Evolutionary conservation across 139 green algal genomes (phyloP).

Genomic region (Gonium pectorale): DNA sequence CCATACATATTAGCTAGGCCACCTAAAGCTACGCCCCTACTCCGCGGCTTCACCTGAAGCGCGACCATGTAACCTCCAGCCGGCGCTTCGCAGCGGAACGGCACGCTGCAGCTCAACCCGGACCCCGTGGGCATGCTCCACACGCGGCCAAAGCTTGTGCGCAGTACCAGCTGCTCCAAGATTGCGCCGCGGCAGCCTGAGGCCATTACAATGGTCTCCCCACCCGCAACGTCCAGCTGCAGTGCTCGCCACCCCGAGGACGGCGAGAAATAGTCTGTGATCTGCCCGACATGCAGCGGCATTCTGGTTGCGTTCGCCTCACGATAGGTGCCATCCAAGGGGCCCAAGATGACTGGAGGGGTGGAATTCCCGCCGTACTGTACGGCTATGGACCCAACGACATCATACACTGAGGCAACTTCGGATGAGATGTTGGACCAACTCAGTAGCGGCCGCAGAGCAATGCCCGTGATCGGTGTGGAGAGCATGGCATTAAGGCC

Average conservation of each 20-base stretch:
- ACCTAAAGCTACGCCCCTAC: too few species aligned
- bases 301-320: not conserved
- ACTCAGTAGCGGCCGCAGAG: slow-evolving; percentile 13
- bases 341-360: not conserved
- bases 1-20: too few species aligned
- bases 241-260: not conserved
- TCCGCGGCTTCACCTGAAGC: not conserved
- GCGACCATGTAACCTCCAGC: slow-evolving; percentile 32
- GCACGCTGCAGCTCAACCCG: slow-evolving; percentile 4
- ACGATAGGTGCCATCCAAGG: slow-evolving; percentile 30
- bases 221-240: not conserved
- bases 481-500: not conserved
- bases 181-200: slow-evolving; percentile 1
- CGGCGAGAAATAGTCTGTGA: not conserved
- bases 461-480: not conserved
- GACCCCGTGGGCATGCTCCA: not conserved
- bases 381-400: not conserved
- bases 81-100: not conserved
- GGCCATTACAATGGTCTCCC: slow-evolving; percentile 21
- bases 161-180: slow-evolving; percentile 16
- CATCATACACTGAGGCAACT: not conserved
- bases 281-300: too few species aligned
- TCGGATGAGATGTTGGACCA: slow-evolving; percentile 22
- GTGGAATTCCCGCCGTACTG: not conserved
- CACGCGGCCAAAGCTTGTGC: not conserved